Base-by-base conservation (phyloP, 352 stramenopile genomes). In the Globisporangium orthogonon region DNA sequence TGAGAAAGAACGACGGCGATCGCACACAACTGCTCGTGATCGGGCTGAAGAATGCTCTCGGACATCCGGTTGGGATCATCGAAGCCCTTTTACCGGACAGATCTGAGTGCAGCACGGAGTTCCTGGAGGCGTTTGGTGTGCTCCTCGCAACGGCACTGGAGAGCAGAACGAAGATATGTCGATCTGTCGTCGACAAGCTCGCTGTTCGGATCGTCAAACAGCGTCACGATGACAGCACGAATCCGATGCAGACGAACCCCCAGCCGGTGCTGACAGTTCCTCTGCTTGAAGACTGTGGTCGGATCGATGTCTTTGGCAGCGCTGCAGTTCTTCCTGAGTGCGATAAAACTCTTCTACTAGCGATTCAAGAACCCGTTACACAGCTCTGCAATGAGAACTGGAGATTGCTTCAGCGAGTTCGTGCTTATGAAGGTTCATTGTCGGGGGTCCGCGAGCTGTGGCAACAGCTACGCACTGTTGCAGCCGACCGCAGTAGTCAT, bases 111-210 rank as follows among this genome's bases (percentile, higher is more conserved):
- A 54, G 46, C 29, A 23, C 54, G 4, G 63, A 66, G 45, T 63
- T 70, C 40, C 10, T 70, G 23, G 54, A 70, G 31, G 59, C 50
- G 17, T 60, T 70, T n/a, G 50, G 63, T 1, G 31, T 63, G 3
- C 45, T 70, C 2, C 43, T 70, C 3, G 54, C 54, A 17, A 41
- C 63, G 4, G 58, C 63, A 3, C 45, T 70, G 6, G 54, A 63
- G 45, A 64, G 47, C 17, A 44, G 63, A 49, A 11, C 43, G 9
- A 11, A 43, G 29, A 41, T 63, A 9, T 70, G 50, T 29, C 63
- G 63, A 0, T 66, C 63, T 1, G 44, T 28, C 13, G 44, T 61
- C n/a, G 47, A 55, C 31, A 41, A 49, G 6, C 2, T 70, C 10
- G 28, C 43, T 0, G 46, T 70, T 29, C 51, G 31, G 5, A 31